Evolutionary conservation across 1,284 basidiomycete genomes (phyloP).

Genomic region (Fomitopsis pinicola): DNA sequence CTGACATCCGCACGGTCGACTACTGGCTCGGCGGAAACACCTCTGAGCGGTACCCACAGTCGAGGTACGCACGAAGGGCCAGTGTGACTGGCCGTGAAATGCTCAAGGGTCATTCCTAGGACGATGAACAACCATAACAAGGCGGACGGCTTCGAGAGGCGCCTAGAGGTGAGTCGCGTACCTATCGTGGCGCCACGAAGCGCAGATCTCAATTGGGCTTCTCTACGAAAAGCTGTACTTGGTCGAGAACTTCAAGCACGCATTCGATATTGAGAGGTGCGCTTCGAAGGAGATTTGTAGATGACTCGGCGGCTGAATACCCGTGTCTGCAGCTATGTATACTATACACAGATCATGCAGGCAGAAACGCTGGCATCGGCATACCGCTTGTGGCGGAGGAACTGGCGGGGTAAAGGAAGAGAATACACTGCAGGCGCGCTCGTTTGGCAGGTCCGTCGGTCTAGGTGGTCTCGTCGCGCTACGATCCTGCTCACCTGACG

Average conservation of each 20-base stretch:
- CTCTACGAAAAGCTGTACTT: constrained; percentile 61
- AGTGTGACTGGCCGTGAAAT: constrained; percentile 21
- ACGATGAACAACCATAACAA: constrained; percentile 84
- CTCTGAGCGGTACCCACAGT: constrained; percentile 79
- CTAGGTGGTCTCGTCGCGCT: neutral
- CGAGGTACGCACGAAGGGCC: constrained; percentile 44
- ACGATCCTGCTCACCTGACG: neutral
- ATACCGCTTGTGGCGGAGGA: constrained; percentile 57
- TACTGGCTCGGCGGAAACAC: constrained; percentile 75
- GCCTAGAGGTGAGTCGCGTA: constrained; percentile 58
- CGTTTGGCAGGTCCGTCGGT: constrained; percentile 42
- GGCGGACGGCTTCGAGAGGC: constrained; percentile 81
- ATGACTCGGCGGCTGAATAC: constrained; percentile 3
- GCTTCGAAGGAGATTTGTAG: constrained; percentile 5
- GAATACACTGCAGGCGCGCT: constrained; percentile 55
- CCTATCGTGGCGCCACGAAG: neutral
- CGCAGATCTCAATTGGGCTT: constrained; percentile 1
- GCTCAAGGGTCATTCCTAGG: constrained; percentile 29
- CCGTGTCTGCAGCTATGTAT: constrained; percentile 43
- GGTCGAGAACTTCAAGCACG: constrained; percentile 86
- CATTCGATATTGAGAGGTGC: constrained; percentile 78
- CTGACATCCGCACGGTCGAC: constrained; percentile 80
- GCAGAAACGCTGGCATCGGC: constrained; percentile 58
- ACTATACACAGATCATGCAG: constrained; percentile 64
- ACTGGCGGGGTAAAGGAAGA: constrained; percentile 54